Percentiles rank a stretch among this genome's conserved stretches.
phyloP scores from a whole-genome alignment of 1,284 basidiomycete genomes.

The Microbotryum lychnidis-dioicae region DNA sequence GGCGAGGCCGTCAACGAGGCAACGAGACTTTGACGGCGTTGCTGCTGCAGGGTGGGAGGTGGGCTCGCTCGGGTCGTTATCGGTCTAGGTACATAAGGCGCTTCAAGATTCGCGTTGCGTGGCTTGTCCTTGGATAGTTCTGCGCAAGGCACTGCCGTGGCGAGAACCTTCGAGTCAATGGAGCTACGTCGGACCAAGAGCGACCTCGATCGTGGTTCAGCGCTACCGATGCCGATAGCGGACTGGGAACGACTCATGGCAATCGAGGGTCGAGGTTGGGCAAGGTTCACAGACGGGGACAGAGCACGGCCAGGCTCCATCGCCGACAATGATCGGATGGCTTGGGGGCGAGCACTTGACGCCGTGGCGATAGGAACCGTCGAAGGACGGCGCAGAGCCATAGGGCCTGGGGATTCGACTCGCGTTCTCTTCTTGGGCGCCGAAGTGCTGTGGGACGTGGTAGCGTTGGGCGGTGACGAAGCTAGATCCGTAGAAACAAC shows the following conservation, averaged over 20 bases:
- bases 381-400: not conserved
- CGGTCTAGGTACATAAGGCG: not conserved
- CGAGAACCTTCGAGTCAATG: too few species aligned
- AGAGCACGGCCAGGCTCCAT: too few species aligned
- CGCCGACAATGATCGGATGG: too few species aligned
- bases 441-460: not conserved
- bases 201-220: too few species aligned
- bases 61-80: not conserved
- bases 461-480: not conserved
- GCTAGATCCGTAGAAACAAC: too few species aligned
- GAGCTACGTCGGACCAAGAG: too few species aligned
- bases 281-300: too few species aligned
- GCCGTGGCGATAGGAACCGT: not conserved
- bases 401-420: not conserved
- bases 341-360: too few species aligned
- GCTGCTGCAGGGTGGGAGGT: not conserved
- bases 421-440: not conserved
- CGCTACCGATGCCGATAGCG: too few species aligned
- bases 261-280: too few species aligned
- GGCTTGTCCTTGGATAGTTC: not conserved
- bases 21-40: not conserved
- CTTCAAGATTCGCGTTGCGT: not conserved
- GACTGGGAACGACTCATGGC: too few species aligned
- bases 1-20: conserved; percentile 29
- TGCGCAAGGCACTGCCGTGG: too few species aligned